Evolutionary conservation across 2,329 filamentous ascomycete genomes (phyloP).

Genomic region (Stachybotrys echinatus): DNA sequence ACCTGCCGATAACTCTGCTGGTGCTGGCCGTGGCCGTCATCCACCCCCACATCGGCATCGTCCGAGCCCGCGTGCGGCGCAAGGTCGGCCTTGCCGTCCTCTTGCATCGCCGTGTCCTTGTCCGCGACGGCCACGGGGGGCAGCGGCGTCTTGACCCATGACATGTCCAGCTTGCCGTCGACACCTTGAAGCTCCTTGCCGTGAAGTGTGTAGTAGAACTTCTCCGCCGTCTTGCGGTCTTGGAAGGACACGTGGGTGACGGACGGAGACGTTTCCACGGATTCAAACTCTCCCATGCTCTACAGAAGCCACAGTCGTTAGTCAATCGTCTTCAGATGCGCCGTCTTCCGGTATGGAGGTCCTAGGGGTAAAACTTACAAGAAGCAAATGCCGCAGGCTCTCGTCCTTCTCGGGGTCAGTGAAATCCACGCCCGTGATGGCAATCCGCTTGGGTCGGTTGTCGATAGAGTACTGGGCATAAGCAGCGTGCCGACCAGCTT

Average conservation of each 20-base stretch:
- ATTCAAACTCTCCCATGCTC: constrained; percentile 59
- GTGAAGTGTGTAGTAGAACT: constrained; percentile 55
- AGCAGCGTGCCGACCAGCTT: constrained; percentile 44
- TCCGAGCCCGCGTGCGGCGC: constrained; percentile 3
- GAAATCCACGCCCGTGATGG: constrained; percentile 59
- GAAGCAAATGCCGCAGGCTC: constrained; percentile 63
- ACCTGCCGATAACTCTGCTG: constrained; percentile 14
- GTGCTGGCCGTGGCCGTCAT: constrained; percentile 13
- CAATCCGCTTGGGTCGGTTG: constrained; percentile 66
- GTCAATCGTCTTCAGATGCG: background rate
- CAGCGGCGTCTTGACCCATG: constrained; percentile 47
- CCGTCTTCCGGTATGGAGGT: too few relatives aligned
- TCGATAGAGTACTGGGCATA: constrained; percentile 66
- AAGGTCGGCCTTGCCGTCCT: background rate
- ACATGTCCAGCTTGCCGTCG: constrained; percentile 56
- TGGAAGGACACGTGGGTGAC: constrained; percentile 57
- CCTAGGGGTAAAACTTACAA: too few relatives aligned
- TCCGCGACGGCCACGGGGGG: constrained; percentile 6
- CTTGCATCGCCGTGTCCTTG: background rate
- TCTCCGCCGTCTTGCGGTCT: constrained; percentile 67
- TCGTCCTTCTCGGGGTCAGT: constrained; percentile 61
- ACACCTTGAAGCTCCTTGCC: constrained; percentile 56
- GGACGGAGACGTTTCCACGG: constrained; percentile 43
- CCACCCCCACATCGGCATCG: constrained; percentile 17
- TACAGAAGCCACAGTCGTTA: constrained; percentile 17